Evolutionary conservation across 192 early-diverging fungal species (phyloP), one percentile per base, ranked within the genome.

Genomic region (Backusella liffmaniae): DNA sequence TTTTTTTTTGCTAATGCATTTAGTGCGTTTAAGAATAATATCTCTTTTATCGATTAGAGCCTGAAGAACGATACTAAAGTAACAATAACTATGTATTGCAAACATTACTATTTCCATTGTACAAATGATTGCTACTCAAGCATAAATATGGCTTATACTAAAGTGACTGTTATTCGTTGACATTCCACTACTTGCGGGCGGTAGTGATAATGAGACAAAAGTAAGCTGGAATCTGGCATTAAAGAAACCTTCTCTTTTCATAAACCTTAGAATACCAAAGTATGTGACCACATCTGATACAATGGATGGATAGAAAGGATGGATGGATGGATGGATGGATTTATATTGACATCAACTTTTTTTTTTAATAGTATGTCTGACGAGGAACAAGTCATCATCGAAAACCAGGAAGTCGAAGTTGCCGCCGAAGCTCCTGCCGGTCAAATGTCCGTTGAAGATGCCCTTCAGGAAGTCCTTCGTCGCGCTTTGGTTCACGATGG

Each of bases 381-480:
- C 44, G 84, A 79, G 66, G 77, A 82, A 80, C 71, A 79, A 66
- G 84, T 85, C 72, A 75, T 81, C 75, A 76, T 83, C 70, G 87
- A 87, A 56, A 82, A 78, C 78, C 86, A 79, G 37, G 89, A 90
- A 79, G 87, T 82, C 79, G 88, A 85, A 78, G 89, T 84, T 59
- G 83, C 74, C 72, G 79, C 71, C 53, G 79, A 80, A 77, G 85
- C 91, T 79, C 81, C 89, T 79, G 80, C 84, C 66, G 86, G 88
- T 26, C 84, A 86, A 79, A 88, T 89, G 89, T 94, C 94, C 76
- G 90, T 98, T 75, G 95, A 97, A 90, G 96, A 98, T 86, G 96
- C 98, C 74, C 94, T 99, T 82, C 94, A 97, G 88, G 92, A 97
- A 79, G 98, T 99, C 66, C 90, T 99, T 81, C 95, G 95, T 90